Evolutionary conservation across 2,329 filamentous ascomycete genomes (phyloP).

Genomic region (Beauveria bassiana): DNA sequence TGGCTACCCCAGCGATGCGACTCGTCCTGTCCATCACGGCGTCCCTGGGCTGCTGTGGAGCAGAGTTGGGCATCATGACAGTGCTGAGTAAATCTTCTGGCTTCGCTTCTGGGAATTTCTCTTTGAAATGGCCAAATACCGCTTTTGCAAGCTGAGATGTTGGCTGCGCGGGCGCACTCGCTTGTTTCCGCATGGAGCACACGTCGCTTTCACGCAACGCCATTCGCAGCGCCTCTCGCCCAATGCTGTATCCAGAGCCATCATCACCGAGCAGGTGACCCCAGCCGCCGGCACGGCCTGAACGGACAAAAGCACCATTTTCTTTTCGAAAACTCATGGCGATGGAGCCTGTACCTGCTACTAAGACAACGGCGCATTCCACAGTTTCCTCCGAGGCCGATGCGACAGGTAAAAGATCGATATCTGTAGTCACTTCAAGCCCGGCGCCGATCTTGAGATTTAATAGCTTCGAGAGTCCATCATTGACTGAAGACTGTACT

Average conservation of each 20-base stretch:
- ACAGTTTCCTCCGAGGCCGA: constrained; percentile 14
- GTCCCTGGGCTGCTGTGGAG: constrained; percentile 3
- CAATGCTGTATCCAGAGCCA: constrained; percentile 33
- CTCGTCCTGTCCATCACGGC: constrained; percentile 11
- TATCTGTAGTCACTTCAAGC: constrained; percentile 30
- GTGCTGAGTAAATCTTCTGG: constrained; percentile 16
- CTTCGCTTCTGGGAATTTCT: constrained; percentile 8
- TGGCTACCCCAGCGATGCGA: constrained; percentile 17
- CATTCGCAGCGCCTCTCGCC: constrained; percentile 26
- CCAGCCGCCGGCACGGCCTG: constrained; percentile 34
- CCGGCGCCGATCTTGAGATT: constrained; percentile 15
- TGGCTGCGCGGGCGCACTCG: neutral
- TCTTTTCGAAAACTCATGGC: constrained; percentile 30
- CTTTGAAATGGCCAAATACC: constrained; percentile 14
- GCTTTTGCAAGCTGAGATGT: constrained; percentile 13
- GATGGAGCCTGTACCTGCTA: constrained; percentile 36
- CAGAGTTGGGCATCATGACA: constrained; percentile 13
- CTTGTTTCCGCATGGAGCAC: constrained; percentile 8
- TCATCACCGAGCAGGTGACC: constrained; percentile 36
- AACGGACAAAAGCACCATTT: constrained; percentile 17
- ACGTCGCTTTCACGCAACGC: constrained; percentile 25
- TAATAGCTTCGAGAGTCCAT: constrained; percentile 22
- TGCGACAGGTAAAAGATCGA: constrained; percentile 28
- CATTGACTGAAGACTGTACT: constrained; percentile 20
- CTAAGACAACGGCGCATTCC: constrained; percentile 26